phyloP scores from a whole-genome alignment of 2,329 filamentous ascomycete species.

The Westerdykella ornata region DNA sequence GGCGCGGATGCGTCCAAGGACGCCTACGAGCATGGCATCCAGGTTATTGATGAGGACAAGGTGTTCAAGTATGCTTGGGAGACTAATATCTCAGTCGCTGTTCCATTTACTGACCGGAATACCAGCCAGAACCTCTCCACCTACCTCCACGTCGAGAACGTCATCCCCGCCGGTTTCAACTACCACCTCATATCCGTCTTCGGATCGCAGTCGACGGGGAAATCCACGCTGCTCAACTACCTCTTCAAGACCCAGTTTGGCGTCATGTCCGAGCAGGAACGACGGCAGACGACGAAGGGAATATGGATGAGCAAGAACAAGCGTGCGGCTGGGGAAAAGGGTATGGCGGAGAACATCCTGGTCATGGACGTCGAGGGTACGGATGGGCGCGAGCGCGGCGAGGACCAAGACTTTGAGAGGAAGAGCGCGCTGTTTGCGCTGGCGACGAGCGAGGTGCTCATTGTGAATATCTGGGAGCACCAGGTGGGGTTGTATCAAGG shows the following conservation, averaged over 20 bases:
- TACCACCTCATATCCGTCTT: slow-evolving; percentile 99
- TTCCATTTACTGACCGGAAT: slow-evolving; percentile 16
- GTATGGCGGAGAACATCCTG: slow-evolving; percentile 94
- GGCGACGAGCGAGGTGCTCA: slow-evolving; percentile 93
- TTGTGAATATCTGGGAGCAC: slow-evolving; percentile 99
- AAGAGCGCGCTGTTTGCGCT: slow-evolving; percentile 97
- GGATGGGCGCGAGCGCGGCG: slow-evolving; percentile 88
- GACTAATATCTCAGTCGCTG: background rate
- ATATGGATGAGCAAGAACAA: slow-evolving; percentile 99
- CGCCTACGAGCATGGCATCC: slow-evolving; percentile 86
- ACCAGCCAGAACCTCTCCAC: slow-evolving; percentile 67
- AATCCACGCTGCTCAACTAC: slow-evolving; percentile 92
- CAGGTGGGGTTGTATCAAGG: slow-evolving; percentile 97
- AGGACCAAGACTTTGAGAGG: slow-evolving; percentile 97
- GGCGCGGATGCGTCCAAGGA: slow-evolving; percentile 56
- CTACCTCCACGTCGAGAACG: slow-evolving; percentile 72
- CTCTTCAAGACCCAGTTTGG: slow-evolving; percentile 94
- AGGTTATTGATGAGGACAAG: slow-evolving; percentile 95
- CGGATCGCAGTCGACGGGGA: slow-evolving; percentile 95
- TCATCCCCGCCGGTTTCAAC: slow-evolving; percentile 90
- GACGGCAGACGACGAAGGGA: slow-evolving; percentile 95
- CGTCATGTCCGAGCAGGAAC: slow-evolving; percentile 92
- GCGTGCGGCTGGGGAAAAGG: slow-evolving; percentile 43
- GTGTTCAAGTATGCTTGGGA: slow-evolving; percentile 73
- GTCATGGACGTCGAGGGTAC: slow-evolving; percentile 99